phyloP scores from a whole-genome alignment of 225 moss, liverwort and hornwort genomes.

The Pseudisothecium myosuroides region DNA sequence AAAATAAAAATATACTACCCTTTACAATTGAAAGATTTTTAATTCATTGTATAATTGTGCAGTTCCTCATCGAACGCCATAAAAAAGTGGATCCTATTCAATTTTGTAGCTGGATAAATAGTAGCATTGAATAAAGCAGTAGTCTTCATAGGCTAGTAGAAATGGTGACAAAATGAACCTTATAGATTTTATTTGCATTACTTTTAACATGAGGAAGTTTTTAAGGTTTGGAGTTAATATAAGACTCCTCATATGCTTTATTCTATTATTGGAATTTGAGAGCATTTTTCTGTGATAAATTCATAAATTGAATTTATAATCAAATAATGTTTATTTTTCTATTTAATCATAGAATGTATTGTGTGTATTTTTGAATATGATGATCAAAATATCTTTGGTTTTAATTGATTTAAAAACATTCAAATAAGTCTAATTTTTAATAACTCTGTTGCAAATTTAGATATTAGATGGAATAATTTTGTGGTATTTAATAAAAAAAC shows the following conservation, averaged over 20 bases:
- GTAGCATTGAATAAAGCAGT: background rate
- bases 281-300: background rate
- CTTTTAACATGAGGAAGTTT: background rate
- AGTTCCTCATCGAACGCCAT: background rate
- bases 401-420: background rate
- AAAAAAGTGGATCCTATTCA: background rate
- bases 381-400: background rate
- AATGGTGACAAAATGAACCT: background rate
- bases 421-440: background rate
- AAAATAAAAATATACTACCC: no score
- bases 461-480: background rate
- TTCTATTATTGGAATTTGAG: background rate
- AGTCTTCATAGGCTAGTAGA: background rate
- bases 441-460: background rate
- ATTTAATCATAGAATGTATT: no score
- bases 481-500: no score
- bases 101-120: conserved; percentile 9
- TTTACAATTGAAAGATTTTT: background rate
- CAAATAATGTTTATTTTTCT: background rate
- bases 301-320: background rate
- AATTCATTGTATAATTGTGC: background rate
- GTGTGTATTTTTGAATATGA: background rate
- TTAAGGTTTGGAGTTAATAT: background rate
- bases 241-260: background rate
- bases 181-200: background rate